Percentiles rank a stretch among this genome's conserved stretches.
Evolutionary conservation across 148 eudicot genomes (phyloP).

Genomic region (Salicornia ramosissima): DNA sequence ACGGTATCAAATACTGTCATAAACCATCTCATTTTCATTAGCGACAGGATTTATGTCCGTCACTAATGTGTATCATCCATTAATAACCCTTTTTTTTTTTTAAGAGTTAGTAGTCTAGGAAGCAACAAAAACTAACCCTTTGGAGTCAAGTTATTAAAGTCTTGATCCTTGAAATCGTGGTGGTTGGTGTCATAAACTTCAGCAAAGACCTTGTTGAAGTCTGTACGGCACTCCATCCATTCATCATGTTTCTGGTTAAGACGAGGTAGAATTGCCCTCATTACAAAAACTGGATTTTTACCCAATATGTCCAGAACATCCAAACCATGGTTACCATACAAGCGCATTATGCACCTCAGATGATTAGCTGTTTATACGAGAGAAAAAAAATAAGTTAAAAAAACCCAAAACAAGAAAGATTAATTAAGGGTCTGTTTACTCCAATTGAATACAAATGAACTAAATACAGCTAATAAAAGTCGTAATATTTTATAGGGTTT

Average conservation of each 20-base stretch:
- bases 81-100: no score
- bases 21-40: no score
- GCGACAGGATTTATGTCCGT: no score
- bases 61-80: no score
- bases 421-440: no score
- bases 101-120: not conserved
- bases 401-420: not conserved
- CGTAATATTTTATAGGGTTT: no score
- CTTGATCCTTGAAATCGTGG: slow-evolving; percentile 96
- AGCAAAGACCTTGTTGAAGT: slow-evolving; percentile 94
- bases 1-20: no score
- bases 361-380: slow-evolving; percentile 53
- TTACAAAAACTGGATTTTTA: slow-evolving; percentile 57
- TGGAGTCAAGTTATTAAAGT: slow-evolving; percentile 84
- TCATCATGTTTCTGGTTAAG: slow-evolving; percentile 95
- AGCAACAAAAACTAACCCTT: slow-evolving; percentile 54
- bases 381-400: not conserved
- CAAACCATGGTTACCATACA: slow-evolving; percentile 91
- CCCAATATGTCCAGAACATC: slow-evolving; percentile 84
- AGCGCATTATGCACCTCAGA: slow-evolving; percentile 88
- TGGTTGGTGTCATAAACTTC: slow-evolving; percentile 88
- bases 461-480: no score
- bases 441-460: no score
- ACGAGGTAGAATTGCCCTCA: slow-evolving; percentile 79
- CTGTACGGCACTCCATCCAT: slow-evolving; percentile 83